Base-by-base conservation (phyloP, 1,284 basidiomycete species). In the Coriolopsis trogii region DNA sequence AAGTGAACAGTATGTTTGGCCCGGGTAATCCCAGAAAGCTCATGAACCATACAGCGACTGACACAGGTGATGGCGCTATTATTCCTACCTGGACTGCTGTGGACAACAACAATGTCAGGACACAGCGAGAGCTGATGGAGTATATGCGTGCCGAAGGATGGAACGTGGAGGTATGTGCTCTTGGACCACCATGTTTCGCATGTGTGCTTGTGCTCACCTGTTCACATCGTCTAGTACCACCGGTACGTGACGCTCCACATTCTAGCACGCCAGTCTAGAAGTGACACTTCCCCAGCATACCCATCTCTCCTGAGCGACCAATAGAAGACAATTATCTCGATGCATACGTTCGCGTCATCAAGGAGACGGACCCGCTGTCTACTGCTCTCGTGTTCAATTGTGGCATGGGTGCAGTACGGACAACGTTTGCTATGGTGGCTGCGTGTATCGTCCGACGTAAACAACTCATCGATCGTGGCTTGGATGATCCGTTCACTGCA, bases 291-390 rank as follows among this genome's bases (percentile, higher is more conserved):
- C 12, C 1, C 56, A 91, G 94, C 15, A 95, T 98, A 41, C 96
- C 97, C 6, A 96, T 99, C 41, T 91, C 94, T 6, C 90, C 91
- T 1, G 89, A 95, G 65, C 83, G 87, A 7, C 89, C 90, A 1
- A 92, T 95, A 43, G 93, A 96, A 84, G 90, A 95, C 68, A 94
- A 94, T 64, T 97, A 97, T 67, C 83, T 98, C 13, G 97, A 99
- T 70, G 91, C 93, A 1, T 97, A 98, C 70, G 79, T 96, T 16
- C 81, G 82, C 12, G 85, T 95, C 41, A 88, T 99, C 63, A 85
- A 87, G 62, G 74, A 83, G 33, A 85, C 90, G 0, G 92, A 97
- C 60, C 95, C 96, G 0, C 73, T 85, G 7, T 79, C 77, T 18
- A 94, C 93, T 0, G 87, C 90, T 0, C 77, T 99, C 15, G 92